A percentile compares a stretch with the other conserved stretches of the same genome.
Evolutionary conservation across 2,329 filamentous ascomycete genomes (phyloP).

Genomic region (Pseudogymnoascus destructans): DNA sequence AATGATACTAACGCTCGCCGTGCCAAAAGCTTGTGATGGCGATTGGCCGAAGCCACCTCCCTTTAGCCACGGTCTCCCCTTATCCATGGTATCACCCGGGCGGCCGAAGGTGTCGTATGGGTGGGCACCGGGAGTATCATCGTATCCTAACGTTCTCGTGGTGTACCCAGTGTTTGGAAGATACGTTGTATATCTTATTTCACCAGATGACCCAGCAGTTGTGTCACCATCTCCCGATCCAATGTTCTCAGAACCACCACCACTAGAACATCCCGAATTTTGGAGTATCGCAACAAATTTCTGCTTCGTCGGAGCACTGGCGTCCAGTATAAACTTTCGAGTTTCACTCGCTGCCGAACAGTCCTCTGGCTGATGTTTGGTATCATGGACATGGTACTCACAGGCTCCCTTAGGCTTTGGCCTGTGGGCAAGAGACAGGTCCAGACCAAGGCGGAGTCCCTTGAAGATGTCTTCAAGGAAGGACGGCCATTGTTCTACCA

Average conservation of each 20-base stretch:
- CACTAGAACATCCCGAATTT: not conserved
- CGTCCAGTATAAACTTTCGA: not conserved
- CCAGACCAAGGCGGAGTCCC: not conserved
- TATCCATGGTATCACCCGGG: not conserved
- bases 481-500: slow-evolving; percentile 3
- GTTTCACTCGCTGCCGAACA: not conserved
- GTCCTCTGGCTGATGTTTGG: not conserved
- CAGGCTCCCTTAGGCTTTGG: not conserved
- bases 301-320: not conserved
- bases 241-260: not conserved
- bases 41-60: not conserved
- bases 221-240: not conserved
- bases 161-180: not conserved
- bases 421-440: not conserved
- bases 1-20: not conserved
- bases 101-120: not conserved
- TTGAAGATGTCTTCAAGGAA: slow-evolving; percentile 8
- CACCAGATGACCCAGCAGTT: not conserved
- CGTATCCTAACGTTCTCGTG: not conserved
- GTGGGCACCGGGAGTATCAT: not conserved
- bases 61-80: not conserved
- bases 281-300: not conserved
- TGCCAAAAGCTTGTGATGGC: not conserved
- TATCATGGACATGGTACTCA: slow-evolving; percentile 2
- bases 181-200: slow-evolving; percentile 2